These are phyloP conservation scores for Leccinum glutinopallens DNA, from an alignment of 1,284 basidiomycete genomes.

Conservation along the genomic window DNA sequence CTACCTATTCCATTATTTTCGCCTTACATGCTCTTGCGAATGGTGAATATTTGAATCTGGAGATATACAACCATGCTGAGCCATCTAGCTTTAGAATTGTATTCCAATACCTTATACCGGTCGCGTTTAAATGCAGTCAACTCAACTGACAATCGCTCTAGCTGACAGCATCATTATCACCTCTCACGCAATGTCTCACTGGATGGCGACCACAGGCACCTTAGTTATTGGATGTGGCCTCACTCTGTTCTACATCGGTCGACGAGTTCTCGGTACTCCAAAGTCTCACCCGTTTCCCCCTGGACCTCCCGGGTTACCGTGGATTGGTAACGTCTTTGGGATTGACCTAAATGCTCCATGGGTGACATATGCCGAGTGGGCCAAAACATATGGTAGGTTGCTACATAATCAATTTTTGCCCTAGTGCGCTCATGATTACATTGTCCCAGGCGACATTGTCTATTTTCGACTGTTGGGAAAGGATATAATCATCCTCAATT, in stretches of 20 bases:
- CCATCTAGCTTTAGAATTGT: not conserved
- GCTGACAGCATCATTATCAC: too few species aligned
- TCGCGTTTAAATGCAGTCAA: not conserved
- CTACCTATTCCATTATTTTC: not conserved
- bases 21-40: not conserved
- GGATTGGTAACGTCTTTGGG: slow-evolving; percentile 12
- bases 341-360: slow-evolving; percentile 10
- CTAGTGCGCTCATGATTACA: not conserved
- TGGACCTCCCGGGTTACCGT: slow-evolving; percentile 16
- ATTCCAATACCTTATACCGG: not conserved
- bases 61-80: not conserved
- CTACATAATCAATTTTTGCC: too few species aligned
- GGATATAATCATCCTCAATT: slow-evolving; percentile 3
- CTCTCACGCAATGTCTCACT: too few species aligned
- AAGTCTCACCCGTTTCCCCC: slow-evolving; percentile 8
- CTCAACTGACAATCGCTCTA: too few species aligned
- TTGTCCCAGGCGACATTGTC: not conserved
- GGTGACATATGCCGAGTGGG: slow-evolving; percentile 16
- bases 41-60: not conserved
- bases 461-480: not conserved
- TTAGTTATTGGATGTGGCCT: too few species aligned
- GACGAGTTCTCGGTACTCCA: not conserved
- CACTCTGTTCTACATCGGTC: not conserved
- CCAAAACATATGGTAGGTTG: slow-evolving; percentile 17
- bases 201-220: too few species aligned